phyloP scores from a whole-genome alignment of 768 basidiomycete genomes.

The Pulveroboletus sp. region DNA sequence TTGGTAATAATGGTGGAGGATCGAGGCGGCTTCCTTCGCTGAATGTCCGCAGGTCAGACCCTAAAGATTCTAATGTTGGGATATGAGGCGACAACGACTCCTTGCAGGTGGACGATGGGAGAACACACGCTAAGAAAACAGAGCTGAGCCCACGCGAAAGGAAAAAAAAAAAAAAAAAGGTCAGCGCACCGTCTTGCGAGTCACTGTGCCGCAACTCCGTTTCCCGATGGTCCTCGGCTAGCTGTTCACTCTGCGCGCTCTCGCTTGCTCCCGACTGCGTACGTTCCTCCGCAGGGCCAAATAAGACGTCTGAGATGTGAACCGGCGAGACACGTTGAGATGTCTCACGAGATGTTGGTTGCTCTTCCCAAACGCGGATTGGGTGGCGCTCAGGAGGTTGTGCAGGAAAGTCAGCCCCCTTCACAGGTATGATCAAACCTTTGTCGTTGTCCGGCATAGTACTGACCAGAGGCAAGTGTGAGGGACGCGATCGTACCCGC shows the following conservation, averaged over 20 bases:
- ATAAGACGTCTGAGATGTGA: neutral
- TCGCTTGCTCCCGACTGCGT: neutral
- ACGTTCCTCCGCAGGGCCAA: neutral
- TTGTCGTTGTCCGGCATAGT: neutral
- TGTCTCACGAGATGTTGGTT: conserved; percentile 6
- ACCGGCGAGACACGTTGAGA: conserved; percentile 13
- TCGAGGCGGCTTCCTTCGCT: neutral
- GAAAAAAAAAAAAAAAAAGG: neutral
- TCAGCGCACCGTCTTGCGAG: conserved; percentile 8
- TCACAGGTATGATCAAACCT: neutral
- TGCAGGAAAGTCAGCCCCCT: neutral
- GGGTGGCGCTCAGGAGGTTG: conserved; percentile 18
- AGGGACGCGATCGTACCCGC: conserved; percentile 4
- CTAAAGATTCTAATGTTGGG: neutral
- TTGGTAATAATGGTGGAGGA: neutral
- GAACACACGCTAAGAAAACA: conserved; percentile 1
- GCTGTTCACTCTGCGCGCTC: neutral
- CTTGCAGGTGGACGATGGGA: neutral
- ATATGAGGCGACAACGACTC: neutral
- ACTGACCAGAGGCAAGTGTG: neutral
- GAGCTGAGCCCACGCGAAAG: conserved; percentile 6
- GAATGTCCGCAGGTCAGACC: neutral
- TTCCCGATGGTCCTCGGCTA: neutral
- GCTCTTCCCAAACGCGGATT: conserved; percentile 28
- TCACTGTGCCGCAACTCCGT: neutral